Percentiles rank a stretch among this genome's conserved stretches.
phyloP scores from a whole-genome alignment of 169 alveolate genomes.

The Babesia microti region DNA sequence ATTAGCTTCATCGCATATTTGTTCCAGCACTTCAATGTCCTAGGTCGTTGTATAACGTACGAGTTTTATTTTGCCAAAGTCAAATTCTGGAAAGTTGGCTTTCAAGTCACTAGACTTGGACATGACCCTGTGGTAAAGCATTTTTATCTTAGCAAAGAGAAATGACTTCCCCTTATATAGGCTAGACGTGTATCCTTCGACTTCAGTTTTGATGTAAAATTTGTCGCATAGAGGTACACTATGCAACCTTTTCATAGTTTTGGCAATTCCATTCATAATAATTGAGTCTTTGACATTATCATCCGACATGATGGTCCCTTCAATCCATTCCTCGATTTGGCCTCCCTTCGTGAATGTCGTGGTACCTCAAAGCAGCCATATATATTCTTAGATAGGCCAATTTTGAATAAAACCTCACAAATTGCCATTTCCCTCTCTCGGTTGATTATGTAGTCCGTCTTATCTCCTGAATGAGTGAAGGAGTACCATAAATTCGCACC shows the following conservation, averaged over 20 bases:
- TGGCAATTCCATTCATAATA: conserved; percentile 43
- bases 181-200: conserved; percentile 17
- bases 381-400: conserved; percentile 45
- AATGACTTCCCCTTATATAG: too few species aligned
- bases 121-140: conserved; percentile 2
- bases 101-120: conserved; percentile 9
- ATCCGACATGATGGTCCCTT: conserved; percentile 45
- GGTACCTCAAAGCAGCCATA: conserved; percentile 46
- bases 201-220: conserved; percentile 5
- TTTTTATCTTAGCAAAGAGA: conserved; percentile 2
- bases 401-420: conserved; percentile 29
- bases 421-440: conserved; percentile 49
- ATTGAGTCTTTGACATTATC: conserved; percentile 38
- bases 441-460: conserved; percentile 50
- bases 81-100: conserved; percentile 9
- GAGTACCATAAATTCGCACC: conserved; percentile 53
- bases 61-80: conserved; percentile 1
- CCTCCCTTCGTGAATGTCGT: conserved; percentile 30
- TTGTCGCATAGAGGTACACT: conserved; percentile 21
- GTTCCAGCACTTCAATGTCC: conserved; percentile 34
- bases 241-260: conserved; percentile 37
- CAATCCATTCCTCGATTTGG: conserved; percentile 60
- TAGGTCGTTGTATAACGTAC: not conserved
- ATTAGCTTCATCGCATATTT: conserved; percentile 28
- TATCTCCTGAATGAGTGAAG: conserved; percentile 10